Percentiles rank a stretch among this genome's conserved stretches.
These are phyloP conservation scores for Friedmanniomyces endolithicus DNA, from an alignment of 495 filamentous ascomycete genomes.

Conservation along the genomic window DNA sequence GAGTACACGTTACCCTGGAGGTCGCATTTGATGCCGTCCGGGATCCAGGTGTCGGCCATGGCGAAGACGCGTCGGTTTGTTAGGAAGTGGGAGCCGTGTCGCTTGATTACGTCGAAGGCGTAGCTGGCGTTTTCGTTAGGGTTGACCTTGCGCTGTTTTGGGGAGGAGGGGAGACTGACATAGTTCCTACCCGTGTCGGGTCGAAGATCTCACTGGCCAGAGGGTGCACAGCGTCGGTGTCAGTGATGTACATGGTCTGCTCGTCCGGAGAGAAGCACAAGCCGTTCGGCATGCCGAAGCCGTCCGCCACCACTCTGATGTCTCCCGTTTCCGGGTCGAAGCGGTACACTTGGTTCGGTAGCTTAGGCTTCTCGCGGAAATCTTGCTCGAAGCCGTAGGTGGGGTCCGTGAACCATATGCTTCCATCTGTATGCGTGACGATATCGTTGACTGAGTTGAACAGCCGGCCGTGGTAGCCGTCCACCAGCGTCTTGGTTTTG, in stretches of 20 bases:
- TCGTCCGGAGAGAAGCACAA: constrained; percentile 37
- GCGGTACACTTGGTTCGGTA: constrained; percentile 38
- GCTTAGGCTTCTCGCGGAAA: constrained; percentile 27
- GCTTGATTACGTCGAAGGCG: constrained; percentile 1
- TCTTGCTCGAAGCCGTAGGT: constrained; percentile 30
- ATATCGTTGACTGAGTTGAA: constrained; percentile 41
- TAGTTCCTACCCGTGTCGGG: constrained; percentile 2
- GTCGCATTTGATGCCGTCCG: constrained; percentile 36
- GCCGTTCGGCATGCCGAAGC: constrained; percentile 37
- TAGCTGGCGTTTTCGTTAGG: background rate
- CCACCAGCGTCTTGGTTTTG: constrained; percentile 15
- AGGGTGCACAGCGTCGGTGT: constrained; percentile 23
- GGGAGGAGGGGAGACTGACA: background rate
- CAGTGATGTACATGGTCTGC: constrained; percentile 39
- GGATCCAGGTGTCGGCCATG: constrained; percentile 21
- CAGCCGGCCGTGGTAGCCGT: constrained; percentile 34
- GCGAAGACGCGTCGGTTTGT: constrained; percentile 16
- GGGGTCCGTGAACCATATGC: constrained; percentile 26
- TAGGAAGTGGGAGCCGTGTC: constrained; percentile 2
- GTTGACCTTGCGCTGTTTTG: background rate
- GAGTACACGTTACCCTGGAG: constrained; percentile 35
- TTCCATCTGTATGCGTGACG: constrained; percentile 23
- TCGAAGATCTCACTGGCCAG: background rate
- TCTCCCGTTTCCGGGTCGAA: constrained; percentile 37
- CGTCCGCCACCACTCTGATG: constrained; percentile 39